Evolutionary conservation across 2,329 filamentous ascomycete species (phyloP).

Genomic region (Penicillium sp.): DNA sequence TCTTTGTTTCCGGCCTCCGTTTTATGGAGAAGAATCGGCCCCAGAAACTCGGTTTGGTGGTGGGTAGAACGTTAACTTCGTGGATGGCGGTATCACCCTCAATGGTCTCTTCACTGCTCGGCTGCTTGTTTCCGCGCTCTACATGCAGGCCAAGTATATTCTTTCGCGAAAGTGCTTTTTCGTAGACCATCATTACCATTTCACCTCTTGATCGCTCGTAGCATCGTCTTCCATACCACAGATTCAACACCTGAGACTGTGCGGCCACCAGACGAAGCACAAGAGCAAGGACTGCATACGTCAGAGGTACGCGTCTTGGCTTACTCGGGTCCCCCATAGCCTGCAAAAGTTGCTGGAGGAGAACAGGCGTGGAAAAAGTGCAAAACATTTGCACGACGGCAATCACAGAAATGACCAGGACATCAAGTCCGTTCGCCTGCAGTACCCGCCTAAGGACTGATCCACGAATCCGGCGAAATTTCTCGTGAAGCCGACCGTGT

Average conservation of each 20-base stretch:
- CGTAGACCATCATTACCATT: slow-evolving; percentile 81
- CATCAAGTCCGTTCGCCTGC: slow-evolving; percentile 76
- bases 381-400: slow-evolving; percentile 65
- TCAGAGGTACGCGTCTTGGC: slow-evolving; percentile 61
- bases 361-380: slow-evolving; percentile 65
- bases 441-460: slow-evolving; percentile 72
- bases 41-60: slow-evolving; percentile 28
- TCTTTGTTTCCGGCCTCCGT: slow-evolving; percentile 33
- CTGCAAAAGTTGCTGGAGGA: slow-evolving; percentile 72
- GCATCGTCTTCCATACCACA: slow-evolving; percentile 82
- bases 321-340: slow-evolving; percentile 62
- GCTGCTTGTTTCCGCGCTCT: slow-evolving; percentile 31
- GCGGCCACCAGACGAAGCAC: slow-evolving; percentile 62
- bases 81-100: slow-evolving; percentile 16
- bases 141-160: slow-evolving; percentile 49
- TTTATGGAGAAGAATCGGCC: slow-evolving; percentile 32
- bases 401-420: slow-evolving; percentile 68
- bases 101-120: slow-evolving; percentile 21
- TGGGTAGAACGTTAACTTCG: slow-evolving; percentile 10
- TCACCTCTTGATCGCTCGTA: slow-evolving; percentile 86
- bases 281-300: slow-evolving; percentile 67
- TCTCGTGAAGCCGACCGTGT: slow-evolving; percentile 72
- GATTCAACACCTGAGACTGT: slow-evolving; percentile 68
- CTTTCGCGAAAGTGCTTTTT: slow-evolving; percentile 73
- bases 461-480: slow-evolving; percentile 73